These are phyloP conservation scores for Mercurialis annua DNA, from an alignment of 345 rosid genomes.

Conservation along the genomic window DNA sequence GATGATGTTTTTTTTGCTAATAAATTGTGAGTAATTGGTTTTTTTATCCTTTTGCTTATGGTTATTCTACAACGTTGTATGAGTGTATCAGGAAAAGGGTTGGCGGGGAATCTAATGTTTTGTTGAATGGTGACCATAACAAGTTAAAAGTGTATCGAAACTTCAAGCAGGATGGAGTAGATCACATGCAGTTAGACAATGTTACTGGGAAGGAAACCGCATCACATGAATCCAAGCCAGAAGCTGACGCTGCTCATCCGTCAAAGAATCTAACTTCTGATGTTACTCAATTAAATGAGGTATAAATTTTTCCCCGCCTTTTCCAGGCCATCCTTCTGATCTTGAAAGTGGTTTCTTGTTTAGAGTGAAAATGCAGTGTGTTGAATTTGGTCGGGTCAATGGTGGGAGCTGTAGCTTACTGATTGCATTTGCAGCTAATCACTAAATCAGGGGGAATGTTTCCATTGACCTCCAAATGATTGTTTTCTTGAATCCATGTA, in stretches of 20 bases:
- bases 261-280: constrained; percentile 25
- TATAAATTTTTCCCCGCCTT: constrained; percentile 8
- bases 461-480: neutral
- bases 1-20: constrained; percentile 10
- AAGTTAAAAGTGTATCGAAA: constrained; percentile 33
- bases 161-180: constrained; percentile 25
- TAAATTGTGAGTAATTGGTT: neutral
- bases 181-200: constrained; percentile 29
- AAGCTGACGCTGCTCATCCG: constrained; percentile 32
- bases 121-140: constrained; percentile 47
- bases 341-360: neutral
- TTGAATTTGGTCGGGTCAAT: neutral
- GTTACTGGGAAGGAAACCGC: constrained; percentile 29
- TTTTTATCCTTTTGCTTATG: constrained; percentile 1
- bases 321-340: neutral
- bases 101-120: constrained; percentile 31
- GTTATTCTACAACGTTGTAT: constrained; percentile 16
- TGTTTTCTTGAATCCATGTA: neutral
- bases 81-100: constrained; percentile 49
- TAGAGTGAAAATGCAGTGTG: neutral
- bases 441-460: neutral
- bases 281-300: constrained; percentile 34
- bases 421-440: neutral
- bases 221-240: constrained; percentile 24
- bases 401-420: neutral